phyloP scores from a whole-genome alignment of 139 green algal species.

The Pleodorina starrii region DNA sequence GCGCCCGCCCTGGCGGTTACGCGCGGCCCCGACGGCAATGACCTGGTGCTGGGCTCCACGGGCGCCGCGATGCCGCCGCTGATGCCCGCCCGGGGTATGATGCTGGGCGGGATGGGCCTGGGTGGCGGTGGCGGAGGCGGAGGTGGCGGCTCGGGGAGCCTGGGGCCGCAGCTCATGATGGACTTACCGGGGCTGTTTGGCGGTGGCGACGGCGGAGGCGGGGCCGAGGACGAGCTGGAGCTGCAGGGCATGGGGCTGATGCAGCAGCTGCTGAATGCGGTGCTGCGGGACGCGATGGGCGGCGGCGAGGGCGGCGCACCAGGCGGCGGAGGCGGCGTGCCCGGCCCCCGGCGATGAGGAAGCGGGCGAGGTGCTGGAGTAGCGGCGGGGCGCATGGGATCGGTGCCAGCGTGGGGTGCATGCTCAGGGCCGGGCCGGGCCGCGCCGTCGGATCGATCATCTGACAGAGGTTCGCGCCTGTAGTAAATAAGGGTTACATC shows the following conservation, averaged over 20 bases:
- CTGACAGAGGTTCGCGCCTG: too few species aligned
- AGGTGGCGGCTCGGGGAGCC: not conserved
- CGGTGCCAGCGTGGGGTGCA: too few species aligned
- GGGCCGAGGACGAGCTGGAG: not conserved
- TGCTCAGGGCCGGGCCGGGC: too few species aligned
- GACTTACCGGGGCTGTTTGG: constrained; percentile 21
- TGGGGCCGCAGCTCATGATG: not conserved
- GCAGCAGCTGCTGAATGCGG: constrained; percentile 43
- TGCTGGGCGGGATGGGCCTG: constrained; percentile 6
- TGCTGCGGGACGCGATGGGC: constrained; percentile 21
- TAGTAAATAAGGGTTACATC: too few species aligned
- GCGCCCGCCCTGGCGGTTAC: constrained; percentile 19
- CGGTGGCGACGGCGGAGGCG: not conserved
- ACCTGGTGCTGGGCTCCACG: constrained; percentile 27
- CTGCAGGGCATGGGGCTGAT: constrained; percentile 37
- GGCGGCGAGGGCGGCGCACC: constrained; percentile 19
- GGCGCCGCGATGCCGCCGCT: constrained; percentile 43
- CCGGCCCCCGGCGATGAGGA: too few species aligned
- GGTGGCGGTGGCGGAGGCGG: not conserved
- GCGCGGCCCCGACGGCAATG: constrained; percentile 37
- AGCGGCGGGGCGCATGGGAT: too few species aligned
- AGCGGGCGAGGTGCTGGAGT: too few species aligned
- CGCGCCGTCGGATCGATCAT: too few species aligned
- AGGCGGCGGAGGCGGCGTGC: too few species aligned
- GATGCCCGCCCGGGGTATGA: constrained; percentile 12